phyloP scores from a whole-genome alignment of 768 basidiomycete species.

The Pleurotus platypus region DNA sequence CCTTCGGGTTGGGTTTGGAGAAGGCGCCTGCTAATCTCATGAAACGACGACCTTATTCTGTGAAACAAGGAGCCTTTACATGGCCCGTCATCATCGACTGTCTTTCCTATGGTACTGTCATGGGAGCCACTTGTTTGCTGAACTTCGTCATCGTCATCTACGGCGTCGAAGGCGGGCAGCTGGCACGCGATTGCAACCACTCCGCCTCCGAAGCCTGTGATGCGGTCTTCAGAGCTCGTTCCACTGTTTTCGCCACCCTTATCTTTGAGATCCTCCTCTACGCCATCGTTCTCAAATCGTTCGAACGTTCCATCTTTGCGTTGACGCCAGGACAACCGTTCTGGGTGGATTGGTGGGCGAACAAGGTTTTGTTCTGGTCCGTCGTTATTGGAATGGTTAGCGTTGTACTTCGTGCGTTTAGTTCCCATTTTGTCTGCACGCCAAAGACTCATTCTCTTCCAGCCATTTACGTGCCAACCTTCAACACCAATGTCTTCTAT shows the following conservation, averaged over 20 bases:
- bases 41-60: constrained; percentile 38
- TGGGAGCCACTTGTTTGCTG: constrained; percentile 28
- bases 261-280: constrained; percentile 34
- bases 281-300: constrained; percentile 33
- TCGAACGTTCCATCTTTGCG: constrained; percentile 34
- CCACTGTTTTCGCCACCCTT: constrained; percentile 33
- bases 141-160: constrained; percentile 35
- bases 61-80: constrained; percentile 33
- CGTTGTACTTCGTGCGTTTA: constrained; percentile 31
- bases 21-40: constrained; percentile 47
- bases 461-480: constrained; percentile 35
- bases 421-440: not conserved
- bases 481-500: constrained; percentile 34
- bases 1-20: constrained; percentile 52
- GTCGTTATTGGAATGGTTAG: constrained; percentile 31
- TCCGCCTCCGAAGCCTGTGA: constrained; percentile 19
- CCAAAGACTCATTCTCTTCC: not conserved
- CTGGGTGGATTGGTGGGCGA: constrained; percentile 30
- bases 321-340: constrained; percentile 31
- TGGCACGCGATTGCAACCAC: constrained; percentile 30
- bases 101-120: constrained; percentile 31
- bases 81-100: constrained; percentile 35
- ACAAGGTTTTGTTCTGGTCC: constrained; percentile 31
- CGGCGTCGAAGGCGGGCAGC: constrained; percentile 26
- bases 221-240: constrained; percentile 31